Conservation (phyloP, 345 rosid genomes). For the Brassica juncea region DNA sequence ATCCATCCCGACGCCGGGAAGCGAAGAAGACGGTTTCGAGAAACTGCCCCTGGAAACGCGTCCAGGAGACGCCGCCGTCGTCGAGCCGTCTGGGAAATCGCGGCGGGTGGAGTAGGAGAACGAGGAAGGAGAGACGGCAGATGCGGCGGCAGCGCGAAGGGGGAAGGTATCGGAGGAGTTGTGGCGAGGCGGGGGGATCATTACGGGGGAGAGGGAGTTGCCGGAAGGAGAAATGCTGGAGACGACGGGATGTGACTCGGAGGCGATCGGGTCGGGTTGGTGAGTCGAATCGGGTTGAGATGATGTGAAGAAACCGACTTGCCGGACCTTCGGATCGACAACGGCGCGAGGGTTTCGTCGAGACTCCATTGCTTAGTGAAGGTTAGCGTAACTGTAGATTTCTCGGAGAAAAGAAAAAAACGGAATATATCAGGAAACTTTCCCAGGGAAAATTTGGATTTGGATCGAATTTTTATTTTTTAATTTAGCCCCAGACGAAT, state of each 20-base stretch:
- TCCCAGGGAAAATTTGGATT: constrained; percentile 11
- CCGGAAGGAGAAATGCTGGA: constrained; percentile 57
- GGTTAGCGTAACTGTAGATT: neutral
- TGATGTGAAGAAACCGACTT: constrained; percentile 77
- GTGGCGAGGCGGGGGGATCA: constrained; percentile 90
- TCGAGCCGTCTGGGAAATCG: constrained; percentile 42
- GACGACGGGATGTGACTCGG: constrained; percentile 41
- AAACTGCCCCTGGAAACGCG: constrained; percentile 45
- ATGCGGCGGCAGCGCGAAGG: constrained; percentile 38
- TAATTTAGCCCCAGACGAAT: constrained; percentile 5
- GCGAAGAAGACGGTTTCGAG: constrained; percentile 40
- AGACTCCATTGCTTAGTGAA: constrained; percentile 57
- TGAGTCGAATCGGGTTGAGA: constrained; percentile 53
- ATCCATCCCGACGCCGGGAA: constrained; percentile 48
- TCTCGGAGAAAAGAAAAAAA: constrained; percentile 10
- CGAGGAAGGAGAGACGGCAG: constrained; percentile 45
- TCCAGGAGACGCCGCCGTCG: constrained; percentile 45
- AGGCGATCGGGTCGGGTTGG: constrained; percentile 43
- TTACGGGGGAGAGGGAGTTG: constrained; percentile 77
- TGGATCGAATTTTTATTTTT: constrained; percentile 1
- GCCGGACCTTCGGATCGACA: constrained; percentile 84
- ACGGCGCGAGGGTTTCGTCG: constrained; percentile 75
- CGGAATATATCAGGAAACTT: constrained; percentile 5
- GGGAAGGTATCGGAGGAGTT: constrained; percentile 53
- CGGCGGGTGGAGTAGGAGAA: constrained; percentile 45